Conservation (phyloP, 768 basidiomycete species). For the Tylopilus balloui region DNA sequence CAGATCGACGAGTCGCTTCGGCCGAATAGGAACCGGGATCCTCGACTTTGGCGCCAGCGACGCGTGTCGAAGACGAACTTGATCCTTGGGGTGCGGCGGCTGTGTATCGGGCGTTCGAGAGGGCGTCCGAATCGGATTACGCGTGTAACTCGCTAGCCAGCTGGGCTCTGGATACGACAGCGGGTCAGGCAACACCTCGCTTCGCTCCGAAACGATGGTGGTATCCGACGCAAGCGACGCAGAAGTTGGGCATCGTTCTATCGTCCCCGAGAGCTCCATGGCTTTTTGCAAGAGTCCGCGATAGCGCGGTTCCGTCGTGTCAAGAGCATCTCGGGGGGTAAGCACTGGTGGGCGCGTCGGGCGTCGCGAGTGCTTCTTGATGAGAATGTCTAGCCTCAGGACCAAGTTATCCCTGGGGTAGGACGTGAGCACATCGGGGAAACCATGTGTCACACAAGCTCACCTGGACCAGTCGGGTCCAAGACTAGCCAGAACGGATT, state of each 20-base stretch:
- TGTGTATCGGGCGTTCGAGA: slow-evolving; percentile 45
- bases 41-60: slow-evolving; percentile 36
- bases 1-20: slow-evolving; percentile 52
- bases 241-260: slow-evolving; percentile 15
- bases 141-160: slow-evolving; percentile 20
- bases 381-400: slow-evolving; percentile 30
- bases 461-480: slow-evolving; percentile 59
- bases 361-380: slow-evolving; percentile 25
- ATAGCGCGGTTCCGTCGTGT: slow-evolving; percentile 50
- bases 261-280: slow-evolving; percentile 20
- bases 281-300: slow-evolving; percentile 40
- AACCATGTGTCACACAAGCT: slow-evolving; percentile 12
- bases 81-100: slow-evolving; percentile 54
- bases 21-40: slow-evolving; percentile 42
- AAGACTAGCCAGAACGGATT: slow-evolving; percentile 33
- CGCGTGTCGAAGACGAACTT: slow-evolving; percentile 57
- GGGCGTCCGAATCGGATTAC: slow-evolving; percentile 59
- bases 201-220: slow-evolving; percentile 35
- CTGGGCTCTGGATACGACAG: slow-evolving; percentile 38
- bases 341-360: not conserved
- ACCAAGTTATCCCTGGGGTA: slow-evolving; percentile 19
- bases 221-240: slow-evolving; percentile 14
- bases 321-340: not conserved
- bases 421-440: not conserved
- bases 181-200: slow-evolving; percentile 43